phyloP scores from a whole-genome alignment of 331 rosid genomes.

The Prunus yedoensis region DNA sequence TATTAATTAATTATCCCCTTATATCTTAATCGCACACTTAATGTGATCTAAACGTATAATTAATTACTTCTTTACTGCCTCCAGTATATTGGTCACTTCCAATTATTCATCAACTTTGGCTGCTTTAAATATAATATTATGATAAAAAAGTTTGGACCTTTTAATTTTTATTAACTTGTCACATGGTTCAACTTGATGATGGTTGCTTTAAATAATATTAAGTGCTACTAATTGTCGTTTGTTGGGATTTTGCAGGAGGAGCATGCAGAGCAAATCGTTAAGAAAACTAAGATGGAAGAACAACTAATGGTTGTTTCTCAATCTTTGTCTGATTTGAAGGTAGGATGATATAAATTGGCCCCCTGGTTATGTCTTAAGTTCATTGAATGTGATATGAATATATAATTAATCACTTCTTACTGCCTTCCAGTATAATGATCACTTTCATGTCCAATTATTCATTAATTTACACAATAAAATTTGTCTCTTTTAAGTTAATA shows the following conservation, averaged over 20 bases:
- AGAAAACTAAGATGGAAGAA: background rate
- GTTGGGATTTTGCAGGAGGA: background rate
- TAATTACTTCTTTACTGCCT: too few species aligned
- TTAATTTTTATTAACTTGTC: background rate
- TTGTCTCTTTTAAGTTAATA: too few species aligned
- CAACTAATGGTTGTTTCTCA: background rate
- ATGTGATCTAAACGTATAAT: background rate
- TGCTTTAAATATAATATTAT: too few species aligned
- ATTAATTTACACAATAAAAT: too few species aligned
- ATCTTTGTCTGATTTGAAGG: background rate
- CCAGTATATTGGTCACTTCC: too few species aligned
- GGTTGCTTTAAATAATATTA: background rate
- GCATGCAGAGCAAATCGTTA: background rate
- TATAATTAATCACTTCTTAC: too few species aligned
- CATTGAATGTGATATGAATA: background rate
- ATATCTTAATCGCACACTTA: background rate
- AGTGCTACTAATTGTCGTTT: background rate
- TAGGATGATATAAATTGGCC: background rate
- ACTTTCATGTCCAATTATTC: too few species aligned
- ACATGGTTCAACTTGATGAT: background rate
- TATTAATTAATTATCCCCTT: too few species aligned
- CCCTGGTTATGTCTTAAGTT: background rate
- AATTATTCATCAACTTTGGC: too few species aligned
- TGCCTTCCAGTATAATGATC: too few species aligned
- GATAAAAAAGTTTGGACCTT: background rate